phyloP scores from a whole-genome alignment of 257 asterid species.

The Oldenlandia corymbosa region DNA sequence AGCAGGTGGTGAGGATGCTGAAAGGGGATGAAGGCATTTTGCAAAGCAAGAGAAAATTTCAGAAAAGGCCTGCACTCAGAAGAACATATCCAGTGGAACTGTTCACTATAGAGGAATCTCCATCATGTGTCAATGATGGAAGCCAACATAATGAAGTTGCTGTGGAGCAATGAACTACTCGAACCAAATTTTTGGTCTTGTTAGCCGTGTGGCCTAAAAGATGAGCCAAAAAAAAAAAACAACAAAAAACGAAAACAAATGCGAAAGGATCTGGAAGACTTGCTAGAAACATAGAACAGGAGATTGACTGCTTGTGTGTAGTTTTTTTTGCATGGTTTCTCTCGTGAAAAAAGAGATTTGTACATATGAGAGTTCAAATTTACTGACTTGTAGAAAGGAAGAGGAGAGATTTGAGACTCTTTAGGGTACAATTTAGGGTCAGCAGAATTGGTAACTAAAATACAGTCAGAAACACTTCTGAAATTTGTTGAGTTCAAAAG shows the following conservation, averaged over 20 bases:
- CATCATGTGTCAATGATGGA: constrained; percentile 1
- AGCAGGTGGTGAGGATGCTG: constrained; percentile 72
- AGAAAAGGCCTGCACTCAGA: constrained; percentile 65
- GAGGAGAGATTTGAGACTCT: background rate
- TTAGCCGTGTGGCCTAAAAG: background rate
- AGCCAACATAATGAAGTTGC: constrained; percentile 16
- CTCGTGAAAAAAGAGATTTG: background rate
- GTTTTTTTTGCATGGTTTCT: background rate
- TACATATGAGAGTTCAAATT: constrained; percentile 2
- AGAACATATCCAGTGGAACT: constrained; percentile 33
- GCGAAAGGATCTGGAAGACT: too few species aligned
- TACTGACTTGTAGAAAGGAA: constrained; percentile 2
- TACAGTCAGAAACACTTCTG: background rate
- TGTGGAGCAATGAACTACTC: constrained; percentile 15
- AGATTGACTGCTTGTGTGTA: background rate
- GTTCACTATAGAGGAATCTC: constrained; percentile 15
- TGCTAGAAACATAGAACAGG: background rate
- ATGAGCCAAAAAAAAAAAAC: background rate
- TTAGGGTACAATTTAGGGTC: constrained; percentile 4
- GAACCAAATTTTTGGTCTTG: background rate
- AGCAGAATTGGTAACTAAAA: background rate
- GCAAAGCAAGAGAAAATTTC: constrained; percentile 59
- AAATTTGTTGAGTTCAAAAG: background rate
- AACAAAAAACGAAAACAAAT: too few species aligned
- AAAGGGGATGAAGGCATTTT: constrained; percentile 54